Percentiles rank a stretch among this genome's conserved stretches.
These are phyloP conservation scores for Edaphochlamys debaryana DNA, from an alignment of 139 green algal species.

Conservation along the genomic window DNA sequence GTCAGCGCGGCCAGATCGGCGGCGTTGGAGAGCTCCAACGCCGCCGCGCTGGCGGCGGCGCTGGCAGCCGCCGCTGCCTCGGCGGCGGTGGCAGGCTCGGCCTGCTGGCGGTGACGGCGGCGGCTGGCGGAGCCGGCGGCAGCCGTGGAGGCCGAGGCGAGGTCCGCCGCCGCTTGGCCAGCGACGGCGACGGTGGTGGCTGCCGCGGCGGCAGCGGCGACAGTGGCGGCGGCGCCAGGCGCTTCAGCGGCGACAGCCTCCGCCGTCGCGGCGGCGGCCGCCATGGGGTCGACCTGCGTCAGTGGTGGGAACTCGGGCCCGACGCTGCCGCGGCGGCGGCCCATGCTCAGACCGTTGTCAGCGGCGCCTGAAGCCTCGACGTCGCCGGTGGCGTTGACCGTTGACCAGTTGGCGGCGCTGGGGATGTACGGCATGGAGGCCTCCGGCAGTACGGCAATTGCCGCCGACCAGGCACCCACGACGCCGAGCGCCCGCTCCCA, in stretches of 20 bases:
- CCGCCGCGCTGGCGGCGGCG: background rate
- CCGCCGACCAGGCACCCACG: slow-evolving; percentile 15
- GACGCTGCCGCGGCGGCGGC: background rate
- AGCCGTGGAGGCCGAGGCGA: too few species aligned
- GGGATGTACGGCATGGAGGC: slow-evolving; percentile 30
- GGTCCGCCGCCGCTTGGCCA: too few species aligned
- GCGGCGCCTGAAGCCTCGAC: too few species aligned
- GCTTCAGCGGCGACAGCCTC: background rate
- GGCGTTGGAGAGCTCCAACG: background rate
- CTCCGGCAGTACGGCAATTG: slow-evolving; percentile 9
- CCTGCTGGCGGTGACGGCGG: too few species aligned
- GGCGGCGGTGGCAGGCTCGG: background rate
- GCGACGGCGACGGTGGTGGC: background rate
- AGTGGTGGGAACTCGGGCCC: background rate
- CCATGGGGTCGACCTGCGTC: background rate
- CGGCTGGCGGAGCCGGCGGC: too few species aligned
- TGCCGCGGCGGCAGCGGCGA: too few species aligned
- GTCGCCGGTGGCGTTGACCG: background rate
- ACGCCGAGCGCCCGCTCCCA: slow-evolving; percentile 13
- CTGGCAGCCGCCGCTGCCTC: too few species aligned
- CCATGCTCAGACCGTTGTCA: background rate
- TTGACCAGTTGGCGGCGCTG: background rate
- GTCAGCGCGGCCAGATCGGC: too few species aligned
- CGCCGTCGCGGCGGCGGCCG: too few species aligned
- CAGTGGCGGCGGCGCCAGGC: too few species aligned